phyloP scores from a whole-genome alignment of 768 basidiomycete genomes.

The Mycena floridula region DNA sequence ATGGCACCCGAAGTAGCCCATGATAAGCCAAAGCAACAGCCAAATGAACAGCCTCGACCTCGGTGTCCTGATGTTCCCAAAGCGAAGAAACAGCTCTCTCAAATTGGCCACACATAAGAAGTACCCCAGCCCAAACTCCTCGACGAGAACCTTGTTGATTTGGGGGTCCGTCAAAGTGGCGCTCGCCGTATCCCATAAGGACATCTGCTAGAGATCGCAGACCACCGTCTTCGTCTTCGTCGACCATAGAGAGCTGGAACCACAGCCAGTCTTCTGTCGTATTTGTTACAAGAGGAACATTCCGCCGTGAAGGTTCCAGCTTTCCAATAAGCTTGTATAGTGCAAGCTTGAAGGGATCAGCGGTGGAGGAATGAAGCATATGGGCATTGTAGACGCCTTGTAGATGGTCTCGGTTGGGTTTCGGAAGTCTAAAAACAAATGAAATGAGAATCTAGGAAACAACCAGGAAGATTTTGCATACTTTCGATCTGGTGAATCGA shows the following conservation, averaged over 20 bases:
- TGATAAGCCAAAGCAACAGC: conserved; percentile 91
- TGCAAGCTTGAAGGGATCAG: conserved; percentile 94
- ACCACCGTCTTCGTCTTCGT: conserved; percentile 43
- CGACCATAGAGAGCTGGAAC: conserved; percentile 88
- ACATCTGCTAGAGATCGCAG: conserved; percentile 71
- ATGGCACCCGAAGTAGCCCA: conserved; percentile 81
- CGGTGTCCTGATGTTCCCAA: conserved; percentile 80
- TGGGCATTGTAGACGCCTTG: conserved; percentile 79
- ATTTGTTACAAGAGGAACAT: conserved; percentile 76
- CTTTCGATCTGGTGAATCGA: conserved; percentile 76
- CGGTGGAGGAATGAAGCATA: conserved; percentile 81
- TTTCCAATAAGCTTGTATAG: conserved; percentile 94
- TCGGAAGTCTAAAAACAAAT: conserved; percentile 49
- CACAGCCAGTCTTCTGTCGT: conserved; percentile 99
- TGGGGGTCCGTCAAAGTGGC: conserved; percentile 70
- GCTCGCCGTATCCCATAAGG: conserved; percentile 70
- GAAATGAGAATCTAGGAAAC: neutral
- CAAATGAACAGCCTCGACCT: conserved; percentile 92
- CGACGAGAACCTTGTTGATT: conserved; percentile 51
- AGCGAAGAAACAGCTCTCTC: conserved; percentile 89
- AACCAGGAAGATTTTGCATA: conserved; percentile 23
- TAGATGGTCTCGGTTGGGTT: conserved; percentile 73
- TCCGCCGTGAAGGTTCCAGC: conserved; percentile 75
- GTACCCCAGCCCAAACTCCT: conserved; percentile 75
- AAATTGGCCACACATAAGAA: conserved; percentile 91